A percentile compares a stretch with the other conserved stretches of the same genome.
phyloP scores from a whole-genome alignment of 2,329 filamentous ascomycete genomes.

The Ophiostoma pallidulum region DNA sequence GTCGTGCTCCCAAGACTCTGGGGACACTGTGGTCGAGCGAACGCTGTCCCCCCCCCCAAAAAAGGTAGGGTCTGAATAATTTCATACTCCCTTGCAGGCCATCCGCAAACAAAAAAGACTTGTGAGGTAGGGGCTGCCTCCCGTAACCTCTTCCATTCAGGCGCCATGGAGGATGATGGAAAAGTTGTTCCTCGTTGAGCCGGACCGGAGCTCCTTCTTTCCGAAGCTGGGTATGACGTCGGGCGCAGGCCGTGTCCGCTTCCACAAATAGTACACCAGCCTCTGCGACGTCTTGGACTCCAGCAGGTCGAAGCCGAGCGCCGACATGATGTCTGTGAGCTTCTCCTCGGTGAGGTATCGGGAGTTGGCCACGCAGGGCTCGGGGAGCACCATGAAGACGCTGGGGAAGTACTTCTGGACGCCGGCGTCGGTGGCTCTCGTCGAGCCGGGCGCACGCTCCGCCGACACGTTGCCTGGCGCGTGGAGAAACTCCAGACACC shows the following conservation, averaged over 20 bases:
- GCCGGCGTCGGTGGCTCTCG: conserved; percentile 6
- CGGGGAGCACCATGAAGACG: conserved; percentile 82
- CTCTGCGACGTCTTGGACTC: conserved; percentile 69
- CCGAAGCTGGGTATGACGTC: conserved; percentile 35
- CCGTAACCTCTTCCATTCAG: conserved; percentile 3
- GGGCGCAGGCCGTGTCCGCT: conserved; percentile 27
- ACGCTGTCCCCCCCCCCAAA: too few species aligned
- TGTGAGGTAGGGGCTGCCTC: too few species aligned
- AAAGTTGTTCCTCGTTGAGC: conserved; percentile 80
- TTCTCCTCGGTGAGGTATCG: conserved; percentile 71
- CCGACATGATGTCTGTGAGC: conserved; percentile 63
- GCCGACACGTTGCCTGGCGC: conserved; percentile 16
- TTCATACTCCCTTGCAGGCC: too few species aligned
- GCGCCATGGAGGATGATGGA: conserved; percentile 54
- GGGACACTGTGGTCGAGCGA: too few species aligned
- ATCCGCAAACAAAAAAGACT: too few species aligned
- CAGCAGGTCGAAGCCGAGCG: conserved; percentile 60
- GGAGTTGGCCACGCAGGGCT: conserved; percentile 82
- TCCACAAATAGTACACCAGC: conserved; percentile 85
- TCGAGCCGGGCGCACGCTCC: conserved; percentile 6
- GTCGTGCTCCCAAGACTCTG: too few species aligned
- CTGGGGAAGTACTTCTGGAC: conserved; percentile 46
- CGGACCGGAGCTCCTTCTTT: conserved; percentile 71
- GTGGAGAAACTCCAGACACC: conserved; percentile 62
- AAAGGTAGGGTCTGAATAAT: too few species aligned